phyloP scores from a whole-genome alignment of 495 filamentous ascomycete species.

The Podospora appendiculata region DNA sequence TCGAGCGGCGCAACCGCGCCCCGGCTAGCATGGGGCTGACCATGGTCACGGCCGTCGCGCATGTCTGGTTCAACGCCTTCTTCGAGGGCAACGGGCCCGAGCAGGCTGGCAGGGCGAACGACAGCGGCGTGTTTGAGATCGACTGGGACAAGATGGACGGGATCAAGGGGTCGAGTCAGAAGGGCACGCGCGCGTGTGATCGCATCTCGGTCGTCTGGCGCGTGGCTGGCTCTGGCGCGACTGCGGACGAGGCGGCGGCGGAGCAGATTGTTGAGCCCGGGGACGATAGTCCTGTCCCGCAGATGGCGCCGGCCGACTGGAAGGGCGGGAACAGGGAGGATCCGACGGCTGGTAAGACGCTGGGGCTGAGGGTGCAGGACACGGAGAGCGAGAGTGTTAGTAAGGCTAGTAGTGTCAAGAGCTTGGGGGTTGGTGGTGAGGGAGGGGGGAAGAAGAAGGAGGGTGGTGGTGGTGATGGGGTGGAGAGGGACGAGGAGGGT shows the following conservation, averaged over 20 bases:
- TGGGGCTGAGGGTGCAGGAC: slow-evolving; percentile 58
- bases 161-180: slow-evolving; percentile 68
- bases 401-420: slow-evolving; percentile 46
- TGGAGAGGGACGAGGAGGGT: slow-evolving; percentile 12
- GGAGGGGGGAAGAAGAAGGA: not conserved
- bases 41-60: slow-evolving; percentile 86
- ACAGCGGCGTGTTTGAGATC: slow-evolving; percentile 49
- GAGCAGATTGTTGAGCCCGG: slow-evolving; percentile 49
- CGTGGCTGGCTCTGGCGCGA: slow-evolving; percentile 14
- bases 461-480: not conserved
- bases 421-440: not conserved
- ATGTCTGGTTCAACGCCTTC: slow-evolving; percentile 94
- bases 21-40: slow-evolving; percentile 70
- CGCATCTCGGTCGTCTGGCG: slow-evolving; percentile 82
- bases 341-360: slow-evolving; percentile 44
- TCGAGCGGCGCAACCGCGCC: slow-evolving; percentile 65
- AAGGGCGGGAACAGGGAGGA: slow-evolving; percentile 41
- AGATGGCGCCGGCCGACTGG: slow-evolving; percentile 67
- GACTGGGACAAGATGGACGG: slow-evolving; percentile 57
- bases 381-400: slow-evolving; percentile 56
- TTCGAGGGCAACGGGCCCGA: slow-evolving; percentile 79
- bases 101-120: slow-evolving; percentile 33
- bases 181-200: slow-evolving; percentile 77
- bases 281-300: slow-evolving; percentile 55
- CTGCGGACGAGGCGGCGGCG: slow-evolving; percentile 11